Base-by-base conservation (phyloP, 768 basidiomycete genomes). In the Xerocomus spinulosus region DNA sequence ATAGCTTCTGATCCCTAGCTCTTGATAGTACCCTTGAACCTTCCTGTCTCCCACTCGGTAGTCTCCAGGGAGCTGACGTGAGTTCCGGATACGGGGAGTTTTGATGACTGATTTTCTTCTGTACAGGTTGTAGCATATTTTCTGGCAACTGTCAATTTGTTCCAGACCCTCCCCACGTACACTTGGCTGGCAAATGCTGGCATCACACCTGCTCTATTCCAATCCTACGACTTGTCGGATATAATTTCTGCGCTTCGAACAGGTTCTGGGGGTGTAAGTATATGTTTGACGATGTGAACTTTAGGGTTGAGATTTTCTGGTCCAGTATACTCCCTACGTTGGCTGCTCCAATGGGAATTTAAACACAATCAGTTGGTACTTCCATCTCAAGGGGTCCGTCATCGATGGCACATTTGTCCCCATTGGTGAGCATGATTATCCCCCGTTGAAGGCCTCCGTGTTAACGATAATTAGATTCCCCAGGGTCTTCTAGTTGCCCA, bases 111-210 rank as follows among this genome's bases (percentile, higher is more conserved):
- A 55, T 32, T 25, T 37, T 9, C 33, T 42, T 20, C 36, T 46
- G 41, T 23, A 15, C 49, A 85, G 81, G 85, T 83, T 1, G 85
- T 85, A 28, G 77, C 77, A 14, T 87, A 77, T 67, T 86, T 83
- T 68, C 57, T 79, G 49, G 71, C 57, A 17, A 78, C 79, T 2
- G 83, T 85, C 49, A 68, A 60, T 2, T 64, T 85, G 15, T 85
- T 84, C 71, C 54, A 78, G 78, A 73, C 74, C 9, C 78, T 91
- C 21, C 85, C 87, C 0, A 90, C 90, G 3, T 89, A 81, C 63
- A 72, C 77, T 14, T 89, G 79, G 79, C 81, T 92, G 33, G 68
- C 72, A 13, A 68, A 75, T 18, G 82, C 75, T n/a, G 87, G 87
- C 21, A 92, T 92, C 55, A 79, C 77, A 3, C 91, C 91, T 12